Evolutionary conservation across 495 filamentous ascomycete species (phyloP).

Genomic region (Talaromyces nanjingensis): DNA sequence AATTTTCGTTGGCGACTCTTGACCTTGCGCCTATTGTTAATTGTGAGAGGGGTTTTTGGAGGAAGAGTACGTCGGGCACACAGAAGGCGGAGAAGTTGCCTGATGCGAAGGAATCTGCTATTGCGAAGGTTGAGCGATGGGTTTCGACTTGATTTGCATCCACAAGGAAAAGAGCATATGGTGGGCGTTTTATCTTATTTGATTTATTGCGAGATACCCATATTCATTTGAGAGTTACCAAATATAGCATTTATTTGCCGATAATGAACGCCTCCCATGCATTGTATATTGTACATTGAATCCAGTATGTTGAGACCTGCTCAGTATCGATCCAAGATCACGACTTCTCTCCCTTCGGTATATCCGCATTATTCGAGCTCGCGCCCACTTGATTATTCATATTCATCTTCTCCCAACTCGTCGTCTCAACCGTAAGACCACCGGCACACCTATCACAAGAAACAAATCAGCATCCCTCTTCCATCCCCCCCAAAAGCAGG

Average conservation of each 20-base stretch:
- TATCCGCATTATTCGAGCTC: background rate
- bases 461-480: slow-evolving; percentile 12
- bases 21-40: slow-evolving; percentile 43
- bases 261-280: slow-evolving; percentile 7
- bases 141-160: slow-evolving; percentile 9
- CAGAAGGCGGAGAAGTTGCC: slow-evolving; percentile 27
- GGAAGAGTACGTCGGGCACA: slow-evolving; percentile 21
- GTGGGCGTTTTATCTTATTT: slow-evolving; percentile 1
- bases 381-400: background rate
- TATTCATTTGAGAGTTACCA: background rate
- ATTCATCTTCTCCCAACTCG: slow-evolving; percentile 10
- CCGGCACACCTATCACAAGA: slow-evolving; percentile 56
- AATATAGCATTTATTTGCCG: background rate
- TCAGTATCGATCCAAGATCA: background rate
- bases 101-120: slow-evolving; percentile 15
- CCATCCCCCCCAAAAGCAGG: background rate
- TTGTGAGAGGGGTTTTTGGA: slow-evolving; percentile 40
- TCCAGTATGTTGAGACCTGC: background rate
- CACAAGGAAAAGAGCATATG: background rate
- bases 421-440: slow-evolving; percentile 76
- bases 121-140: slow-evolving; percentile 24
- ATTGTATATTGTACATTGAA: background rate
- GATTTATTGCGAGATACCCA: slow-evolving; percentile 7
- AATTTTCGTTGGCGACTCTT: slow-evolving; percentile 22
- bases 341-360: background rate